Evolutionary conservation across 176 grass and related monocot genomes (phyloP).

Genomic region (Thalia dealbata): DNA sequence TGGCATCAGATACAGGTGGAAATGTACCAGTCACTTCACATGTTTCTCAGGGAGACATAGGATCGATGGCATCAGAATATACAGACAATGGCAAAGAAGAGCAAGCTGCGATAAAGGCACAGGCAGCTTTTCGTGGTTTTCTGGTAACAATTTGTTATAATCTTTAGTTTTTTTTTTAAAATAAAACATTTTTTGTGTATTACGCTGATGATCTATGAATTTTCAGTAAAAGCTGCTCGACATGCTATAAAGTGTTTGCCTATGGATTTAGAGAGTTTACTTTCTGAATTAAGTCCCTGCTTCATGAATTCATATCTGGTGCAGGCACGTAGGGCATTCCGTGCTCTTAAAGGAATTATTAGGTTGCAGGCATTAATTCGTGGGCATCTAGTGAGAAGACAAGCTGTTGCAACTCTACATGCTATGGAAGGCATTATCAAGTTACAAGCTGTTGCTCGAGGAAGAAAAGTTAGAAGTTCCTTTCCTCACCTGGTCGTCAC

Average conservation of each 20-base stretch:
- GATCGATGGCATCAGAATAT: conserved; percentile 17
- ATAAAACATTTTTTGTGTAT: too few species aligned
- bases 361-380: conserved; percentile 73
- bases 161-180: background rate
- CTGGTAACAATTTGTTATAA: conserved; percentile 42
- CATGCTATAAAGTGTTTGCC: background rate
- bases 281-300: background rate
- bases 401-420: conserved; percentile 70
- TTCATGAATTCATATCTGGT: conserved; percentile 7
- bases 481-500: conserved; percentile 16
- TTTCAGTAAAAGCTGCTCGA: background rate
- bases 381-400: conserved; percentile 81
- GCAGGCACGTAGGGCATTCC: conserved; percentile 71
- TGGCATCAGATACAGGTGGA: conserved; percentile 26
- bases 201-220: too few species aligned
- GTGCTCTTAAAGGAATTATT: conserved; percentile 67
- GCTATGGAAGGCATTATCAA: conserved; percentile 62
- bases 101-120: conserved; percentile 60
- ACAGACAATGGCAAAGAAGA: conserved; percentile 44
- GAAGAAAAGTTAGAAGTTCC: conserved; percentile 48
- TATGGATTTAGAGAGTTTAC: too few species aligned
- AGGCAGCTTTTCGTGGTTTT: conserved; percentile 73
- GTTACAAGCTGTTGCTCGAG: conserved; percentile 64
- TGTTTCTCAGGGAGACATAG: conserved; percentile 27
- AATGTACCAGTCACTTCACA: conserved; percentile 28